Base-by-base conservation (phyloP, 2,329 filamentous ascomycete genomes). In the Biscogniauxia marginata region DNA sequence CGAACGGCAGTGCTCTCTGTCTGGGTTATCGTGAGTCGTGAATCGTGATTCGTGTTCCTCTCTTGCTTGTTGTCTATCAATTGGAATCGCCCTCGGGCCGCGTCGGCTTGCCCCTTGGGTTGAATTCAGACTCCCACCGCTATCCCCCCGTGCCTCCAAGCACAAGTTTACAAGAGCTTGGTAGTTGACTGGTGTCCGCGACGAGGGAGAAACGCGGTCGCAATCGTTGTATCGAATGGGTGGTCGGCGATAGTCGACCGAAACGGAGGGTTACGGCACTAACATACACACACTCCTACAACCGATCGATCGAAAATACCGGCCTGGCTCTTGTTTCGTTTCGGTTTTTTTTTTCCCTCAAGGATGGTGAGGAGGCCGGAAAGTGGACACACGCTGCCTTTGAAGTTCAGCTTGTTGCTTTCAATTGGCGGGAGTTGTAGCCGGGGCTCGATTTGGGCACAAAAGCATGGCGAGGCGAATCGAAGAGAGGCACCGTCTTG, bases 381-480 rank as follows among this genome's bases (percentile, higher is more conserved):
- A 47, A n/a, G 51, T 59, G 23, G 34, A 51, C 52, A 54, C 54
- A 61, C 52, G 61, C 57, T 51, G 59, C 55, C 52, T 55, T 55
- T 46, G 49, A 54, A 44, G 39, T 56, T 55, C 53, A 55, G 59
- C 58, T 59, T 62, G 61, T 59, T 46, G 60, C 61, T 51, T 16
- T 63, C 61, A 60, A 63, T 62, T 63, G 61, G 61, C 59, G 49
- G 61, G 52, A 56, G 54, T 44, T 52, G 49, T 49, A 50, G 57
- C 54, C 55, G 55, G 57, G 50, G 56, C 61, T 61, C 54, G 59
- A 60, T 56, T 57, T 54, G 61, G 56, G 59, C 59, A 61, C 55
- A 57, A 54, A 57, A 63, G 58, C 55, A 59, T 59, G 57, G 61
- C 61, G 57, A 61, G 55, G 59, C 58, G 57, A 61, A 23, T 59